Evolutionary conservation across 2,329 filamentous ascomycete species (phyloP).

Genomic region (Trichophyton verrucosum): DNA sequence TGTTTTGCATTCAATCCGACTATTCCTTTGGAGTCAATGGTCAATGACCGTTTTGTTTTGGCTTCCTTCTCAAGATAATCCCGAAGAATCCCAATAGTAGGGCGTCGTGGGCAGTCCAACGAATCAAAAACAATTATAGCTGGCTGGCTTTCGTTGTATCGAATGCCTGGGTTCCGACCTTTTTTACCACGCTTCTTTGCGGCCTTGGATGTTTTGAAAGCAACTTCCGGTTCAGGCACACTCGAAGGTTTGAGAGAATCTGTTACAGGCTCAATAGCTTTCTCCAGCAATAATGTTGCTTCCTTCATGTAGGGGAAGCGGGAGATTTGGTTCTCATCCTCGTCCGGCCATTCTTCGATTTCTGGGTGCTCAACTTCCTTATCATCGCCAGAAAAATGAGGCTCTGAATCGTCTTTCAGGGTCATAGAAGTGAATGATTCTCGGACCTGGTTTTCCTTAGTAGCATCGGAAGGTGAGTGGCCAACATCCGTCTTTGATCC

Average conservation of each 20-base stretch:
- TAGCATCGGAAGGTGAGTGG: conserved; percentile 1
- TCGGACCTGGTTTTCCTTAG: conserved; percentile 18
- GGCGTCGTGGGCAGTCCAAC: conserved; percentile 51
- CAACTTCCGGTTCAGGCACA: background rate
- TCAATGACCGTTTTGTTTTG: conserved; percentile 44
- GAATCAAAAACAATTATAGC: conserved; percentile 83
- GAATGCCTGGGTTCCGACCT: conserved; percentile 22
- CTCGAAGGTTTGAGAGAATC: background rate
- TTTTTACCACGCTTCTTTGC: conserved; percentile 17
- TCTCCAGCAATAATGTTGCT: background rate
- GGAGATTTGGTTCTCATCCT: conserved; percentile 18
- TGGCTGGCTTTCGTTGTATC: conserved; percentile 43
- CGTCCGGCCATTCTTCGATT: conserved; percentile 22
- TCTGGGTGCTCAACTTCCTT: conserved; percentile 7
- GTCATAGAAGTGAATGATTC: conserved; percentile 22
- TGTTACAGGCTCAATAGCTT: background rate
- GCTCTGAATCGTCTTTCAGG: conserved; percentile 15
- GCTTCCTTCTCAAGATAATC: conserved; percentile 68
- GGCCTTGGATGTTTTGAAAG: conserved; percentile 8
- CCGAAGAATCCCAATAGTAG: conserved; percentile 56
- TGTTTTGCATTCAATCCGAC: conserved; percentile 57
- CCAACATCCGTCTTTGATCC: background rate
- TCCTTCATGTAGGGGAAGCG: background rate
- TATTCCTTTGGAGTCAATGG: conserved; percentile 35
- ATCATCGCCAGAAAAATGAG: background rate